Conservation (phyloP, 306 rosid genomes). For the Ormosia semicastrata region DNA sequence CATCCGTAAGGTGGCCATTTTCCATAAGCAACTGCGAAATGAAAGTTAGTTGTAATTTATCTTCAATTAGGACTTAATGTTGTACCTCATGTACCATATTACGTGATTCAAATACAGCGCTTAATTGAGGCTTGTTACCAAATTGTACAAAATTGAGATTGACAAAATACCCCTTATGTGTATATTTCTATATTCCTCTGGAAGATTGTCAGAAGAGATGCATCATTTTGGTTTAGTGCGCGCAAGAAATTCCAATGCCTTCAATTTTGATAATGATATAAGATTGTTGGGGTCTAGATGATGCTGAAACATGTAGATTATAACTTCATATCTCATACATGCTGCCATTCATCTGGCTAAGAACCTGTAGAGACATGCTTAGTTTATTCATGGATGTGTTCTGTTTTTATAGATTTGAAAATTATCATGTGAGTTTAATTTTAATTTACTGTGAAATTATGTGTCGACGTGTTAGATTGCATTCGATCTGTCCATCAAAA, state of each 20-base stretch:
- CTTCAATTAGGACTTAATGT: constrained; percentile 8
- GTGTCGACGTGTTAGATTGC: too few species aligned
- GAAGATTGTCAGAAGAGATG: not conserved
- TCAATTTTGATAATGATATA: not conserved
- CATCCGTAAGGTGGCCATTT: constrained; percentile 23
- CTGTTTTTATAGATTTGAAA: too few species aligned
- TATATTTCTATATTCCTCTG: not conserved
- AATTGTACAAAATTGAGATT: constrained; percentile 30
- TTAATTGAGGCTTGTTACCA: not conserved
- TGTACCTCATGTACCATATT: constrained; percentile 11
- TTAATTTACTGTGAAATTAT: too few species aligned
- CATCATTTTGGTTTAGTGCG: not conserved
- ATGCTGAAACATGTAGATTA: not conserved
- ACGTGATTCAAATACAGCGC: not conserved
- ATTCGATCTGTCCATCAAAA: too few species aligned
- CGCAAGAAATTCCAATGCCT: not conserved
- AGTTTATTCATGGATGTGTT: not conserved
- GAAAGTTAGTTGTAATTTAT: constrained; percentile 13
- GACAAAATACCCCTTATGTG: constrained; percentile 14
- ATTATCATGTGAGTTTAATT: too few species aligned
- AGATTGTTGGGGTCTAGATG: not conserved
- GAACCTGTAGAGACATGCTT: not conserved
- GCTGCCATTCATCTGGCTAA: not conserved
- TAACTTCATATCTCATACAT: not conserved
- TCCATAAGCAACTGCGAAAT: not conserved